These are phyloP conservation scores for Sporisorium graminicola DNA, from an alignment of 1,284 basidiomycete genomes.

Conservation along the genomic window DNA sequence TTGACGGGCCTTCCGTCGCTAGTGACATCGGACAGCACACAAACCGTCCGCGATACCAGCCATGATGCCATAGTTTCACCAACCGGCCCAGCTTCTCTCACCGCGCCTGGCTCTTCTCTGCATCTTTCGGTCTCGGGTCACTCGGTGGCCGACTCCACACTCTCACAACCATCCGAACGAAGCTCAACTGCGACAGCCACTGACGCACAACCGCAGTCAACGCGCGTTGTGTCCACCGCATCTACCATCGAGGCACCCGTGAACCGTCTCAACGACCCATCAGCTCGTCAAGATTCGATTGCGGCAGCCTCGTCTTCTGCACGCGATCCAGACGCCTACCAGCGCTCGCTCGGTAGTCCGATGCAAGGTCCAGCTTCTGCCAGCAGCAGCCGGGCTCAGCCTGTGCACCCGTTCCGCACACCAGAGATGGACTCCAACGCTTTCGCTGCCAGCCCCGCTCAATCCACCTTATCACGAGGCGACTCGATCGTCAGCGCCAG, in stretches of 20 bases:
- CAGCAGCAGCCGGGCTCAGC: neutral
- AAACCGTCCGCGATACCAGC: conserved; percentile 19
- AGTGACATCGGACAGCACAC: conserved; percentile 15
- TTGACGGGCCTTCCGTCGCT: conserved; percentile 3
- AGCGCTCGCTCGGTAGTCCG: neutral
- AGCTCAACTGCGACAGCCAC: conserved; percentile 34
- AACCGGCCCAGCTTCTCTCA: neutral
- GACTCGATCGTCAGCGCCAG: conserved; percentile 21
- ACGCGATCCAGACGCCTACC: neutral
- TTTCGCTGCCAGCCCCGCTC: conserved; percentile 21
- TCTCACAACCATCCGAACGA: conserved; percentile 19
- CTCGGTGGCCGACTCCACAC: conserved; percentile 9
- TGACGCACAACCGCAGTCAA: conserved; percentile 10
- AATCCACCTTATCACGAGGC: conserved; percentile 21
- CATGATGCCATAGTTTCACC: neutral
- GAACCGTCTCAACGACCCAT: neutral
- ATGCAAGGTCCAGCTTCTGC: neutral
- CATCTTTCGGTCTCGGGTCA: conserved; percentile 26
- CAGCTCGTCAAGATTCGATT: neutral
- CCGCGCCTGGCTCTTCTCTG: neutral
- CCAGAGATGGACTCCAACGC: conserved; percentile 26
- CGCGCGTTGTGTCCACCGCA: conserved; percentile 31
- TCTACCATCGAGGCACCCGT: conserved; percentile 28
- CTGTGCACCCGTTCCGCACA: conserved; percentile 12
- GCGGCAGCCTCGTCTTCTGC: neutral